Percentiles rank a stretch among this genome's conserved stretches.
Conservation (phyloP, 768 basidiomycete species). For the Dendrothele bispora region DNA sequence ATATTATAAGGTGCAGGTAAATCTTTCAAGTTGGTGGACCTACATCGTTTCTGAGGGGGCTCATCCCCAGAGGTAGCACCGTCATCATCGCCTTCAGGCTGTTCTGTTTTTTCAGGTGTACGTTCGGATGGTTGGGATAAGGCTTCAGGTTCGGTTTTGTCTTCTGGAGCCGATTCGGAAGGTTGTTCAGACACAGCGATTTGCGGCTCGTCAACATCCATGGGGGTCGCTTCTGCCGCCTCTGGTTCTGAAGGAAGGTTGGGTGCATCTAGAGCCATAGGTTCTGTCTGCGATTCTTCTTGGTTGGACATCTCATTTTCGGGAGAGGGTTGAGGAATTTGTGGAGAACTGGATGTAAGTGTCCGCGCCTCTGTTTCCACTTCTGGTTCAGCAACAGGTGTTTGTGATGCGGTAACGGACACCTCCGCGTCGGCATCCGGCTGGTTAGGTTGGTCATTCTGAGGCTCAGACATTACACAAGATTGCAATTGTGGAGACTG, state of each 20-base stretch:
- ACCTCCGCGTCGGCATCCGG: too few relatives aligned
- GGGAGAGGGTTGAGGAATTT: too few relatives aligned
- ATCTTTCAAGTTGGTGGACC: too few relatives aligned
- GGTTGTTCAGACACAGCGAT: too few relatives aligned
- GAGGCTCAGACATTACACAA: too few relatives aligned
- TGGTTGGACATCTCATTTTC: too few relatives aligned
- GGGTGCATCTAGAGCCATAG: not conserved
- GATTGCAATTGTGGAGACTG: too few relatives aligned
- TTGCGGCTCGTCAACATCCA: not conserved
- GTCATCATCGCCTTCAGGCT: constrained; percentile 18
- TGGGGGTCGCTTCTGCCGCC: not conserved
- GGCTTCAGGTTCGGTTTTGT: constrained; percentile 10
- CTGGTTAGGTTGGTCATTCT: not conserved
- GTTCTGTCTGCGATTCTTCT: not conserved
- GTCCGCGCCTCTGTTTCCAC: not conserved
- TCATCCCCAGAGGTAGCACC: constrained; percentile 31
- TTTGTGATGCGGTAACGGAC: not conserved
- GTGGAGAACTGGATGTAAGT: too few relatives aligned
- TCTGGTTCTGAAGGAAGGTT: not conserved
- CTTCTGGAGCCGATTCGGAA: constrained; percentile 3
- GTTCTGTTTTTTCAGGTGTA: constrained; percentile 13
- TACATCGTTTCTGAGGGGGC: constrained; percentile 29
- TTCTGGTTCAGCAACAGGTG: not conserved
- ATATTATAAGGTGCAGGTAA: too few relatives aligned
- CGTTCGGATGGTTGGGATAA: not conserved